Percentiles rank a stretch among this genome's conserved stretches.
phyloP scores from a whole-genome alignment of 306 rosid genomes.

The Lablab purpureus region DNA sequence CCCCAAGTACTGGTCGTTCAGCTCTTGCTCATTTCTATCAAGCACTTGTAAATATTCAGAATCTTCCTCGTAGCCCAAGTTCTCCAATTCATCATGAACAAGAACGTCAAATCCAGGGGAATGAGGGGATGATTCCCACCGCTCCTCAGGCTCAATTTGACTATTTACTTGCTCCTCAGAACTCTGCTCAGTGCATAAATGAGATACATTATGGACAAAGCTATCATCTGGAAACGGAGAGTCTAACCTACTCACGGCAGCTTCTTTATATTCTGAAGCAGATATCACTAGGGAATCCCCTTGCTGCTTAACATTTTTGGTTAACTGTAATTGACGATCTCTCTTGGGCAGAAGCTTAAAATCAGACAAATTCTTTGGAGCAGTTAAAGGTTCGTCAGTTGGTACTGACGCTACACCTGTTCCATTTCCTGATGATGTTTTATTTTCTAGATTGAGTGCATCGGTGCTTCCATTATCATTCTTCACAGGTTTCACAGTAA shows the following conservation, averaged over 20 bases:
- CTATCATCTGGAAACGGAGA: constrained; percentile 52
- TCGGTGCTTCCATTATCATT: constrained; percentile 53
- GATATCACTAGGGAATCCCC: constrained; percentile 43
- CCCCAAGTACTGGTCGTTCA: constrained; percentile 52
- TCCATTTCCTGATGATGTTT: constrained; percentile 51
- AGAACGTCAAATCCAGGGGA: constrained; percentile 89
- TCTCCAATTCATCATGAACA: constrained; percentile 66
- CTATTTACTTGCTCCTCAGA: constrained; percentile 62
- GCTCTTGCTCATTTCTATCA: constrained; percentile 53
- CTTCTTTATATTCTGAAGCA: constrained; percentile 58
- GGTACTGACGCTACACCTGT: constrained; percentile 45
- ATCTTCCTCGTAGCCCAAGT: constrained; percentile 56
- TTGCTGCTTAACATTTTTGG: constrained; percentile 49
- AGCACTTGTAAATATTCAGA: constrained; percentile 58
- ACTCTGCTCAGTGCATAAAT: constrained; percentile 53
- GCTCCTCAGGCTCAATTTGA: constrained; percentile 64
- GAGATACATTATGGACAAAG: constrained; percentile 51
- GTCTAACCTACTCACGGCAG: constrained; percentile 47
- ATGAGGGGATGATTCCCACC: constrained; percentile 71
- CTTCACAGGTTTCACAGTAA: constrained; percentile 56
- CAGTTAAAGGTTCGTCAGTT: constrained; percentile 51
- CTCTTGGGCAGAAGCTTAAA: constrained; percentile 48
- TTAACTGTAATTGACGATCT: constrained; percentile 44
- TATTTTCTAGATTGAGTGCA: constrained; percentile 51
- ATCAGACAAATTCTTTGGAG: constrained; percentile 43